phyloP scores from a whole-genome alignment of 2,329 filamentous ascomycete species.

The Fusarium brevicatenulatum region DNA sequence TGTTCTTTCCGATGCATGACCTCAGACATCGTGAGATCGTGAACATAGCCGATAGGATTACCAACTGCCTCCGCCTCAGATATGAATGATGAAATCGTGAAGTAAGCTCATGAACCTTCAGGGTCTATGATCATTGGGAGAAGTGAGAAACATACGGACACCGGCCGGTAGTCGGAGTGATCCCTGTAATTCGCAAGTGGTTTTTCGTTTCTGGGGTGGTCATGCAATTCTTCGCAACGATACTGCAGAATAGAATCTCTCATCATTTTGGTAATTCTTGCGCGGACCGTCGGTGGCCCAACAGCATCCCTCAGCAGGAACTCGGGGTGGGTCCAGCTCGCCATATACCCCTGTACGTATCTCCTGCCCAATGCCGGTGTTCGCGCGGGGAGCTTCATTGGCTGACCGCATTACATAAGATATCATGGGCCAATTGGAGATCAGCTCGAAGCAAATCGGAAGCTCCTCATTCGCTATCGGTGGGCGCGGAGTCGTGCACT shows the following conservation, averaged over 20 bases:
- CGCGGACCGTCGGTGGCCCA: constrained; percentile 46
- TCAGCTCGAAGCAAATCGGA: constrained; percentile 38
- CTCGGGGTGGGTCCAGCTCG: constrained; percentile 42
- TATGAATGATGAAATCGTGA: constrained; percentile 33
- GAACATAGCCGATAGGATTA: constrained; percentile 17
- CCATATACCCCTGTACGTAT: constrained; percentile 26
- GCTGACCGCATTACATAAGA: background rate
- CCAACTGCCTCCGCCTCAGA: constrained; percentile 24
- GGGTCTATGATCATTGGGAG: background rate
- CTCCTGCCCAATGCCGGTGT: constrained; percentile 26
- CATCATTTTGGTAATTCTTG: constrained; percentile 24
- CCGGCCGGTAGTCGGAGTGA: constrained; percentile 45
- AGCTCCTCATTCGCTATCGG: constrained; percentile 42
- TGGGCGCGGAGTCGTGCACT: constrained; percentile 37
- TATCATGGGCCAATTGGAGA: constrained; percentile 14
- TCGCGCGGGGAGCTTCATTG: constrained; percentile 32
- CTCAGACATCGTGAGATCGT: constrained; percentile 1
- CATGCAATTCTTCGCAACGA: constrained; percentile 25
- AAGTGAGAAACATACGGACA: constrained; percentile 24
- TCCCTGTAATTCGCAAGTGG: background rate
- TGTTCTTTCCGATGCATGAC: background rate
- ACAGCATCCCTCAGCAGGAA: constrained; percentile 42
- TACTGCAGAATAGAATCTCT: constrained; percentile 11
- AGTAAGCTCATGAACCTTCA: constrained; percentile 14
- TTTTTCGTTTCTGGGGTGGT: constrained; percentile 11